phyloP scores from a whole-genome alignment of 192 early-diverging fungal species.

The Backusella australiensis region DNA sequence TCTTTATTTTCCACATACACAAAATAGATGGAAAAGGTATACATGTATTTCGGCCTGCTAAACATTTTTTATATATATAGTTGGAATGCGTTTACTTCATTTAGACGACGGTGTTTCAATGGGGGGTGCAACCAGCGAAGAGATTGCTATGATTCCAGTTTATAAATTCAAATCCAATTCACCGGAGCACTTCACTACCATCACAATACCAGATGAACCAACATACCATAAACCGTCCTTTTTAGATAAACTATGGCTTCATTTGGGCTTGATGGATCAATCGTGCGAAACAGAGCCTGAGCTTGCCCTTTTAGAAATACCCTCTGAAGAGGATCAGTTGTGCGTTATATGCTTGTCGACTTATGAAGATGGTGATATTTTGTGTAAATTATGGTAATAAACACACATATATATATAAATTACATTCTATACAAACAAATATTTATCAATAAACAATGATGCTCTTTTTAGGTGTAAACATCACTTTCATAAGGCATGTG shows the following conservation, averaged over 20 bases:
- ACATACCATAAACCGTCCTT: neutral
- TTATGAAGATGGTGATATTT: conserved; percentile 74
- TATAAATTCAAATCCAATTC: conserved; percentile 46
- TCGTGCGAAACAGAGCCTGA: neutral
- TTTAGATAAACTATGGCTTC: conserved; percentile 18
- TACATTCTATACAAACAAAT: neutral
- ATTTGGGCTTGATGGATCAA: conserved; percentile 9
- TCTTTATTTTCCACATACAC: neutral
- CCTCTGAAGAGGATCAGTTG: conserved; percentile 35
- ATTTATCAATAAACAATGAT: neutral
- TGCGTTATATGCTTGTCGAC: conserved; percentile 79
- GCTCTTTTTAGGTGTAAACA: conserved; percentile 51
- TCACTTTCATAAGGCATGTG: conserved; percentile 82
- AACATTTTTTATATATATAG: conserved; percentile 16
- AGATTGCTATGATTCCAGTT: conserved; percentile 68
- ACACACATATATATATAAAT: neutral
- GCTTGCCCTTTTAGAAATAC: conserved; percentile 24
- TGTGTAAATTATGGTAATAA: conserved; percentile 60
- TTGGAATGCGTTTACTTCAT: conserved; percentile 57
- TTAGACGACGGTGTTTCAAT: conserved; percentile 50
- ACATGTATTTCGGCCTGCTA: neutral
- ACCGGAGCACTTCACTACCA: neutral
- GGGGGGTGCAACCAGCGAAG: conserved; percentile 65
- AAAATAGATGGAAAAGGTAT: neutral
- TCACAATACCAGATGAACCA: neutral